A percentile compares a stretch with the other conserved stretches of the same genome.
These are phyloP conservation scores for Acer campestre DNA, from an alignment of 345 rosid species.

Conservation along the genomic window DNA sequence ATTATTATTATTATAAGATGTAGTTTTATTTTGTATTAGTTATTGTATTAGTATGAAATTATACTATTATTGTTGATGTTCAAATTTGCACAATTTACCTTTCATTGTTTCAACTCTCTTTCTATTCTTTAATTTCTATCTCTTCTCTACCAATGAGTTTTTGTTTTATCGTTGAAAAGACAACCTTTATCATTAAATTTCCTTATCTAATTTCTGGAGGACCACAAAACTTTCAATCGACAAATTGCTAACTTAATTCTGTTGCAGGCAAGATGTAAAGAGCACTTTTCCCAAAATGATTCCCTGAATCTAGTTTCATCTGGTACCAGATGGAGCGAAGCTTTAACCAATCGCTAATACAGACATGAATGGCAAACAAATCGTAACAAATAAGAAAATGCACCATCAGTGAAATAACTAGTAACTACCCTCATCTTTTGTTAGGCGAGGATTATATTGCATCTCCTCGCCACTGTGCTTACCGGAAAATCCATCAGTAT, in stretches of 20 bases:
- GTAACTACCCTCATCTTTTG: slow-evolving; percentile 93
- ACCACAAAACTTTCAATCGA: neutral
- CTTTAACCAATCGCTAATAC: neutral
- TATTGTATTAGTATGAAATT: too few relatives aligned
- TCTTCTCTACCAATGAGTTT: neutral
- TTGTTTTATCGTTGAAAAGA: neutral
- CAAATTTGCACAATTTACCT: too few relatives aligned
- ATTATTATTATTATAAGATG: too few relatives aligned
- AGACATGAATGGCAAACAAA: neutral
- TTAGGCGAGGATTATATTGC: slow-evolving; percentile 70
- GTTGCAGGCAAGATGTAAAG: neutral
- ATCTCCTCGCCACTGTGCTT: slow-evolving; percentile 94
- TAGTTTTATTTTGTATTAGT: too few relatives aligned
- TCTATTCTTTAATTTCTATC: too few relatives aligned
- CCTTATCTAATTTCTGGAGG: slow-evolving; percentile 1
- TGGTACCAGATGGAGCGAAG: neutral
- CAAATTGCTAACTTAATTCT: neutral
- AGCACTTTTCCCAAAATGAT: neutral
- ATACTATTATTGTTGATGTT: too few relatives aligned
- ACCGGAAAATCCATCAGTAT: slow-evolving; percentile 48
- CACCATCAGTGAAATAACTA: slow-evolving; percentile 18
- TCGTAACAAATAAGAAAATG: neutral
- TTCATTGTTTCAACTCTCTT: too few relatives aligned
- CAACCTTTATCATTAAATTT: neutral
- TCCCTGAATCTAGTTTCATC: neutral